phyloP scores from a whole-genome alignment of 192 early-diverging fungal species.

The Coemansia sp. region DNA sequence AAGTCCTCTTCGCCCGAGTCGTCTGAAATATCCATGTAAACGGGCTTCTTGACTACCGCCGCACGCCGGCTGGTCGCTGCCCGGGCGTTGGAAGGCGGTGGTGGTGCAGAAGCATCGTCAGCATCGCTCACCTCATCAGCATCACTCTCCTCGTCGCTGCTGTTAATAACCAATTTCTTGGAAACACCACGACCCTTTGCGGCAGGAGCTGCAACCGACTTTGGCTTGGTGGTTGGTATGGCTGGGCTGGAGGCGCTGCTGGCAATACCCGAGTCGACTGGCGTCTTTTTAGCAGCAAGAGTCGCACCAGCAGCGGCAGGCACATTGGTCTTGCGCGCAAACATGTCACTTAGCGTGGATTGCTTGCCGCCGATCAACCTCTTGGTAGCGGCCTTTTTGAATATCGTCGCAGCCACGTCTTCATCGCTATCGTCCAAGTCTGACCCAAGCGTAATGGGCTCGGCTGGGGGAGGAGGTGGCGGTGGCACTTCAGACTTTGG shows the following conservation, averaged over 20 bases:
- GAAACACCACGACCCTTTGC: slow-evolving; percentile 9
- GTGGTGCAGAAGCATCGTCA: slow-evolving; percentile 17
- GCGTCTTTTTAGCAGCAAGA: neutral
- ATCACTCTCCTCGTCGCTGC: slow-evolving; percentile 40
- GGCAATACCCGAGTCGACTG: slow-evolving; percentile 1
- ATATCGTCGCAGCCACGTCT: slow-evolving; percentile 33
- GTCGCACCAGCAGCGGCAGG: neutral
- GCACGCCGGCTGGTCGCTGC: slow-evolving; percentile 20
- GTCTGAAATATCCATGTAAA: slow-evolving; percentile 44
- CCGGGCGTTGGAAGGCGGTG: slow-evolving; percentile 10
- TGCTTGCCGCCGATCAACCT: slow-evolving; percentile 13
- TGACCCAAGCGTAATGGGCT: slow-evolving; percentile 36
- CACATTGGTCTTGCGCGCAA: slow-evolving; percentile 14
- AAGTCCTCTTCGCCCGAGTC: slow-evolving; percentile 40
- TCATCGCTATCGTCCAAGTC: slow-evolving; percentile 55
- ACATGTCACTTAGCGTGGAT: slow-evolving; percentile 28
- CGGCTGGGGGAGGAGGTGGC: neutral
- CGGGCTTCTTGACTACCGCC: slow-evolving; percentile 19
- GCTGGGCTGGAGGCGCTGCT: neutral
- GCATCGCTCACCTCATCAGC: slow-evolving; percentile 5
- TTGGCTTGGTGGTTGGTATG: neutral
- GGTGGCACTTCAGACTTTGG: neutral
- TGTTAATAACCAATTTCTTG: slow-evolving; percentile 19
- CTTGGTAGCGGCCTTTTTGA: slow-evolving; percentile 35
- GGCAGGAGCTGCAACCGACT: neutral